Conservation (phyloP, 306 rosid species). For the Cucumis hystrix region DNA sequence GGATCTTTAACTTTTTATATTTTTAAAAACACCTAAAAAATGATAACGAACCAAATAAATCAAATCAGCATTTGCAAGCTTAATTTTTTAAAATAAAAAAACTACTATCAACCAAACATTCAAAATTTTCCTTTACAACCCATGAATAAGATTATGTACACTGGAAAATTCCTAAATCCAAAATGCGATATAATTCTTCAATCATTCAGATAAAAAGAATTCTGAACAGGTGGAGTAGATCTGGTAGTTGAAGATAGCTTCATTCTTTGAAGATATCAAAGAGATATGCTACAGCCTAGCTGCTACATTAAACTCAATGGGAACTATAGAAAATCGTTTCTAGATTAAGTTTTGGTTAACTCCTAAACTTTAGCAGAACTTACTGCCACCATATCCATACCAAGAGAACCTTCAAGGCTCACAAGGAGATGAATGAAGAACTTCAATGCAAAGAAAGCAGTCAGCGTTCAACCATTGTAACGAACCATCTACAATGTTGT, state of each 20-base stretch:
- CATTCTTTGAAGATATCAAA: neutral
- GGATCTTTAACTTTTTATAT: too few relatives aligned
- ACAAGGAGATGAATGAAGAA: neutral
- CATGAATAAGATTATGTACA: neutral
- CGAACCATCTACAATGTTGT: constrained; percentile 31
- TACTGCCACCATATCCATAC: neutral
- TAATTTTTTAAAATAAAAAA: too few relatives aligned
- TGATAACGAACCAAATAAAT: too few relatives aligned
- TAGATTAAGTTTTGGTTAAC: neutral
- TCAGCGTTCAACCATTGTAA: neutral
- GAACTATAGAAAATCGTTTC: neutral
- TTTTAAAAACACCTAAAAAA: too few relatives aligned
- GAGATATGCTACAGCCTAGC: neutral
- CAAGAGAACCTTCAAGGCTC: neutral
- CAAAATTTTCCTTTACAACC: neutral
- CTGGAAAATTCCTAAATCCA: neutral
- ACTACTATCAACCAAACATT: too few relatives aligned
- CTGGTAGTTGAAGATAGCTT: neutral
- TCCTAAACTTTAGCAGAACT: neutral
- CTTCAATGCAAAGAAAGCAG: neutral
- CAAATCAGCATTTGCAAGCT: too few relatives aligned
- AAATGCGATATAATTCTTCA: neutral
- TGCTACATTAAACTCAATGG: neutral
- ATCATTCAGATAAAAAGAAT: neutral
- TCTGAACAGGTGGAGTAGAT: neutral